These are phyloP conservation scores for Ogataea parapolymorpha DNA, from an alignment of 805 yeast genomes.

Conservation along the genomic window DNA sequence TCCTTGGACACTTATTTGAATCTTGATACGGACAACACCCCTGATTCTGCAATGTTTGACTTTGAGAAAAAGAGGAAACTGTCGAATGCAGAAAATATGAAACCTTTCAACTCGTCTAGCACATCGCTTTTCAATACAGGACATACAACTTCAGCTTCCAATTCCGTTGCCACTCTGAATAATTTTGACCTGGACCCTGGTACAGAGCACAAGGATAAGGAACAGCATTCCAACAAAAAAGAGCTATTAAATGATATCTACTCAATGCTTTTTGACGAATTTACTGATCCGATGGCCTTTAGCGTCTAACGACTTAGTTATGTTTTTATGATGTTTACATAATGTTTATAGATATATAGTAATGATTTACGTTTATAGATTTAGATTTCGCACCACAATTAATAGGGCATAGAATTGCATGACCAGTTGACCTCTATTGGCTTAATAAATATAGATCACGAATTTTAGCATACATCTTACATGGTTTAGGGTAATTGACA, in stretches of 20 bases:
- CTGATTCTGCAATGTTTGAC: not conserved
- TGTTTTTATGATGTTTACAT: not conserved
- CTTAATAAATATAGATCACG: too few species aligned
- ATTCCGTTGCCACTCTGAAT: not conserved
- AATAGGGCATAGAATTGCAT: too few species aligned
- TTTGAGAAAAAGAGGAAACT: conserved; percentile 2
- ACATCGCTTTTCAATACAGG: not conserved
- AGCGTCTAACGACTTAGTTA: conserved; percentile 11
- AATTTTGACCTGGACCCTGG: not conserved
- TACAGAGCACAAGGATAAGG: not conserved
- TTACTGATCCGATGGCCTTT: conserved; percentile 36
- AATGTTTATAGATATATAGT: conserved; percentile 30
- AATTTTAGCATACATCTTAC: too few species aligned
- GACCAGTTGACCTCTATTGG: too few species aligned
- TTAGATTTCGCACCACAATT: not conserved
- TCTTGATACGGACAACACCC: conserved; percentile 3
- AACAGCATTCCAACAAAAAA: conserved; percentile 16
- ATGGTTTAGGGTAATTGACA: not conserved
- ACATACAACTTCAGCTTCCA: not conserved
- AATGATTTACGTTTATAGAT: not conserved
- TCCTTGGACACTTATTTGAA: conserved; percentile 17
- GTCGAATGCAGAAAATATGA: too few species aligned
- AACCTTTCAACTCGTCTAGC: too few species aligned
- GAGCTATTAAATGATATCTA: conserved; percentile 41
- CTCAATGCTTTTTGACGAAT: conserved; percentile 44